Evolutionary conservation across 805 yeast species (phyloP), one percentile per base, ranked within the genome.

Genomic region (Pichia exigua): DNA sequence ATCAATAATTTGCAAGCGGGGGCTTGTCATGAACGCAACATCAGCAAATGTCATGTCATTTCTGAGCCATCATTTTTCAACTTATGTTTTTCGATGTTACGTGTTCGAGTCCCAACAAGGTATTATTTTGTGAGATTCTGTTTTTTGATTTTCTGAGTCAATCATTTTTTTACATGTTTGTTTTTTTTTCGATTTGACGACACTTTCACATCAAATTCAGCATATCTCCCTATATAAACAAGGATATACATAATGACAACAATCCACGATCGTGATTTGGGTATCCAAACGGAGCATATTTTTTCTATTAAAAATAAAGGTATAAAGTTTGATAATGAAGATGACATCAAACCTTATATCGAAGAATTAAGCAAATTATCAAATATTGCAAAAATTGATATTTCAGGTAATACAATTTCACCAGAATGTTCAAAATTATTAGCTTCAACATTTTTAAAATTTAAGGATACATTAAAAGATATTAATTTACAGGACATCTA

Each of bases 391-490:
- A 81, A 79, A 60, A 73, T 91, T 43, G 95, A 89, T 66, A 74
- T 94, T 52, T 83, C 91, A 9, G 99, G 99, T 57, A 94, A 92
- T 72, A 91, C 99, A 30, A 82, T 91, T 57, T 97, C 98, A 53
- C 84, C 90, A 52, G 96, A 83, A 44, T 96, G 97, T 5, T 86
- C 95, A 38, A 74, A 78, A 61, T 77, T 78, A 26, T 70, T 94
- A 47, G 87, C 92, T 40, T 73, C 77, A 44, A 76, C 79, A 11
- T 67, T 83, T 55, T 56, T 73, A n/a, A 53, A 54, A 12, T 65
- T 70, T 39, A 65, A 65, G 43, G 73, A 72, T 47, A 73, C 80
- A 52, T 71, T 81, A 61, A 77, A 73, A 55, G 91, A 84, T 59
- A 80, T 89, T 54, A 81, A 92, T 66, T 82, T 94, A 59, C 91